Evolutionary conservation across 768 basidiomycete genomes (phyloP), one percentile per base, ranked within the genome.

Genomic region (Heimioporus sp.): DNA sequence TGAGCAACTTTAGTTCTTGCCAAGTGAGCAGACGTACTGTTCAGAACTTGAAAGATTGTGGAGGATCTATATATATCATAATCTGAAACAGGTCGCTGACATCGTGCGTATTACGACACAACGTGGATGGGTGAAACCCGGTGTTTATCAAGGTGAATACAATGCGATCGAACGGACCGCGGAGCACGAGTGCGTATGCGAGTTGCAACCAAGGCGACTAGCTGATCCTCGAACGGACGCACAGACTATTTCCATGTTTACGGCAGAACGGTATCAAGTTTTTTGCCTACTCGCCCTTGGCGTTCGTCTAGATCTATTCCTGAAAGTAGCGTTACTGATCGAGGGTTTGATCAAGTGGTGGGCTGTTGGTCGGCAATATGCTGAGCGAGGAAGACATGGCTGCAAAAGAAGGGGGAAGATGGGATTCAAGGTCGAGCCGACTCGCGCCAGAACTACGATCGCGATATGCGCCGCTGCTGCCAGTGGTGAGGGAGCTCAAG

Each of bases 121-220:
- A 41, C 72, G 76, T 42, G 72, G 74, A 24, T 80, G 73, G 68
- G 70, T 82, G 62, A 70, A 70, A 62, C 81, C 77, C 1, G 75
- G 71, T 0, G 73, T 73, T 9, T 84, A 80, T 57, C 78, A 81
- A 57, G 74, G 72, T 3, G 57, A 70, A 36, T 80, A 79, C 59
- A 79, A 79, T 58, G 73, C 73, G 7, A 64, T 80, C 13, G 68
- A 74, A 51, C 67, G 78, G 21, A 58, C 54, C 6, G 66, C 67
- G 12, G 74, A 78, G 64, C 63, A 64, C 2, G 75, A 76, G 60
- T 55, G 15, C 10, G 53, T 51, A 40, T 4, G 19, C 16, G 37
- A 17, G n/a, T 9, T 28, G 17, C 34, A 38, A 19, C 1, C 41
- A 24, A 43, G 41, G 44, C 3, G n/a, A 46, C 17, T 50, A 24